phyloP scores from a whole-genome alignment of 345 rosid species.

The Citrus trifoliata region DNA sequence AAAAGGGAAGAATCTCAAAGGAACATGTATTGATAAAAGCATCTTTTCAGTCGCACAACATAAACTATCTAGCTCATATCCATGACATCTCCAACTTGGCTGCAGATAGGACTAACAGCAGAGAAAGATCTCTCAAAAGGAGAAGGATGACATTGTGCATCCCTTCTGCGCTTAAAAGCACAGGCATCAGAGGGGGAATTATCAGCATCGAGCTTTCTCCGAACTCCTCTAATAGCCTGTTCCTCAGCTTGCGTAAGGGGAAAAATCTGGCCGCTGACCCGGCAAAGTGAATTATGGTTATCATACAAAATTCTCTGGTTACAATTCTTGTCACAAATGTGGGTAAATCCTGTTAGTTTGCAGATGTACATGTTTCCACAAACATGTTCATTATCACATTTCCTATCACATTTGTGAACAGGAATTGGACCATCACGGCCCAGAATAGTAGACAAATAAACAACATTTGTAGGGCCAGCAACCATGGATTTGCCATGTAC shows the following conservation, averaged over 20 bases:
- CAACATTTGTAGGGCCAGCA: conserved; percentile 69
- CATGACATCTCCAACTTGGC: conserved; percentile 97
- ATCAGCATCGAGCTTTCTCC: conserved; percentile 93
- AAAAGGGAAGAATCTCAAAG: conserved; percentile 26
- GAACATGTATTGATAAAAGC: conserved; percentile 31
- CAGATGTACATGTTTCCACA: conserved; percentile 93
- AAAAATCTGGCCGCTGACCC: conserved; percentile 74
- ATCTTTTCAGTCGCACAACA: conserved; percentile 23
- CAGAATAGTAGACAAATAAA: conserved; percentile 83
- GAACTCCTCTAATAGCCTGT: conserved; percentile 90
- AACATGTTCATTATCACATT: conserved; percentile 84
- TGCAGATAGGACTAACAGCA: conserved; percentile 84
- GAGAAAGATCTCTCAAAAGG: conserved; percentile 94
- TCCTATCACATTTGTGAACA: conserved; percentile 89
- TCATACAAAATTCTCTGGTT: conserved; percentile 96
- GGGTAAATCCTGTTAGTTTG: conserved; percentile 87
- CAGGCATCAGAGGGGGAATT: conserved; percentile 67
- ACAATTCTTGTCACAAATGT: conserved; percentile 99
- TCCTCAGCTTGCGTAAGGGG: conserved; percentile 77
- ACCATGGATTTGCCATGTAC: conserved; percentile 67
- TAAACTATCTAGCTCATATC: conserved; percentile 73
- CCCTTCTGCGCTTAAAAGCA: conserved; percentile 82
- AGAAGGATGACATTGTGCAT: conserved; percentile 72
- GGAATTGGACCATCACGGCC: conserved; percentile 71
- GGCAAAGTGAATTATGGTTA: conserved; percentile 91